These are phyloP conservation scores for Boletus tylopilopsis DNA, from an alignment of 768 basidiomycete species.

Conservation along the genomic window DNA sequence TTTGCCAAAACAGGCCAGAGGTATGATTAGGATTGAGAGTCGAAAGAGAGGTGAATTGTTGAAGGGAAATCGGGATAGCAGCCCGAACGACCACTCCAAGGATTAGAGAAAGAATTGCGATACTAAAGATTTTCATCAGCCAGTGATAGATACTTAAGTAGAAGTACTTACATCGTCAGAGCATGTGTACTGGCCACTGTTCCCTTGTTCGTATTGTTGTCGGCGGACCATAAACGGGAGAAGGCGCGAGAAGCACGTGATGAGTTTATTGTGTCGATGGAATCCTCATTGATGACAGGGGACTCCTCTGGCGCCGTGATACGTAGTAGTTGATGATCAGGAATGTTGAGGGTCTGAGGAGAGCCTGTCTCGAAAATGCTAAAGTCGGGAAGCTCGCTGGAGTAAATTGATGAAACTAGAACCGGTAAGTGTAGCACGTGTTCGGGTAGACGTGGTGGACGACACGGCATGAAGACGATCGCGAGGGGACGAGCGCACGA, in stretches of 20 bases:
- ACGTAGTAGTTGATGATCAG: slow-evolving; percentile 38
- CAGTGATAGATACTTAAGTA: slow-evolving; percentile 4
- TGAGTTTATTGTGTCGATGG: slow-evolving; percentile 41
- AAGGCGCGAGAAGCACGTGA: slow-evolving; percentile 43
- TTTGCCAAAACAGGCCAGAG: slow-evolving; percentile 37
- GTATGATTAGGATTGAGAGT: slow-evolving; percentile 26
- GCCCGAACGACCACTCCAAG: slow-evolving; percentile 45
- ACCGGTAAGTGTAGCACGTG: slow-evolving; percentile 61
- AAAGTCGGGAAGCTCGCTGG: slow-evolving; percentile 23
- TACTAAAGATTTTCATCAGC: slow-evolving; percentile 37
- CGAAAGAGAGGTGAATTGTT: slow-evolving; percentile 16
- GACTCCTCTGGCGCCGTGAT: slow-evolving; percentile 33
- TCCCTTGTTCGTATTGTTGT: slow-evolving; percentile 33
- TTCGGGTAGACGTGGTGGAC: slow-evolving; percentile 32
- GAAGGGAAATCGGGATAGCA: slow-evolving; percentile 20
- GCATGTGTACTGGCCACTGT: slow-evolving; percentile 51
- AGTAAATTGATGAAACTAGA: slow-evolving; percentile 27
- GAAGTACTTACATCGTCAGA: slow-evolving; percentile 56
- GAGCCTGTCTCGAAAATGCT: slow-evolving; percentile 21
- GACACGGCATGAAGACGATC: slow-evolving; percentile 60
- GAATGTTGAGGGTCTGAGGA: slow-evolving; percentile 38
- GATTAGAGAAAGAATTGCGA: slow-evolving; percentile 68
- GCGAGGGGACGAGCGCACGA: slow-evolving; percentile 56
- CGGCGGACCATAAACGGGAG: slow-evolving; percentile 38
- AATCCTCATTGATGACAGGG: slow-evolving; percentile 45